phyloP scores from a whole-genome alignment of 2,329 filamentous ascomycete genomes.

The Alternaria postmessia region DNA sequence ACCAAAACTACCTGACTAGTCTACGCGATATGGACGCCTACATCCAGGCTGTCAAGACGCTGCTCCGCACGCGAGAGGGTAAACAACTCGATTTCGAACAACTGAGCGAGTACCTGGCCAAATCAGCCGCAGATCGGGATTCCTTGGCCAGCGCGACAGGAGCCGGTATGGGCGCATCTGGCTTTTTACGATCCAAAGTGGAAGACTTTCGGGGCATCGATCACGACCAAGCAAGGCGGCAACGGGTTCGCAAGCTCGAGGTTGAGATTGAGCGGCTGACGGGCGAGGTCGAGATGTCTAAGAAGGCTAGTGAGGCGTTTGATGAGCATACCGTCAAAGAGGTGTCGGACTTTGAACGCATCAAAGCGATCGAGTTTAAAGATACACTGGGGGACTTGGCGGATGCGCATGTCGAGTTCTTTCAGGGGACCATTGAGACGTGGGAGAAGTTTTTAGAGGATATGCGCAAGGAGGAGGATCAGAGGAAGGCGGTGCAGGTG shows the following conservation, averaged over 20 bases:
- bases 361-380: constrained; percentile 93
- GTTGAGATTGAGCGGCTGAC: constrained; percentile 92
- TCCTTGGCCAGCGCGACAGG: constrained; percentile 73
- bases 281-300: constrained; percentile 82
- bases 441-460: constrained; percentile 93
- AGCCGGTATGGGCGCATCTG: constrained; percentile 74
- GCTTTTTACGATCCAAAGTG: constrained; percentile 91
- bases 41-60: constrained; percentile 81
- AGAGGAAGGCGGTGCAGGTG: constrained; percentile 34
- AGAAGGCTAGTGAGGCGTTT: constrained; percentile 87
- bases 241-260: constrained; percentile 88
- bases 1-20: constrained; percentile 93
- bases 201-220: constrained; percentile 97
- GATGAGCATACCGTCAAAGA: constrained; percentile 96
- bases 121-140: constrained; percentile 87
- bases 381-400: constrained; percentile 83
- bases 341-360: constrained; percentile 91
- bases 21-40: constrained; percentile 96
- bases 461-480: constrained; percentile 74
- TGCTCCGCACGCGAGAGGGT: constrained; percentile 92
- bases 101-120: constrained; percentile 93
- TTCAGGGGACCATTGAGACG: constrained; percentile 76
- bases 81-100: constrained; percentile 98
- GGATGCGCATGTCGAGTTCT: constrained; percentile 87
- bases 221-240: constrained; percentile 88